phyloP scores from a whole-genome alignment of 2,329 filamentous ascomycete genomes.

The Setomelanomma holmii region DNA sequence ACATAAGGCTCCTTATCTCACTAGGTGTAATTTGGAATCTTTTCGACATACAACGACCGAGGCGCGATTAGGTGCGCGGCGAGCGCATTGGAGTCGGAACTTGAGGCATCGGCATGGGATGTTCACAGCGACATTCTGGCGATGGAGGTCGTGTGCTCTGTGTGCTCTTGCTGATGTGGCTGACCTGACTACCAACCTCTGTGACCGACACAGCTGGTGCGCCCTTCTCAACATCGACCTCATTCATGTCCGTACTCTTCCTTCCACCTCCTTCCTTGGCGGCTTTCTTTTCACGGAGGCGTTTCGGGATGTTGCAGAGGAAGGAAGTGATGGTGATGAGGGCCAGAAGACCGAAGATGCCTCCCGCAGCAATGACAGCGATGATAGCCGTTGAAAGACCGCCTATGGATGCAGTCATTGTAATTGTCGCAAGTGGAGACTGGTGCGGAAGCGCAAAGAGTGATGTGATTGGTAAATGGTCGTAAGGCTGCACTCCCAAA shows the following conservation, averaged over 20 bases:
- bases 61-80: not conserved
- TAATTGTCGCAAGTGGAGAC: not conserved
- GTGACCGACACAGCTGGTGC: slow-evolving; percentile 8
- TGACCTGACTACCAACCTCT: slow-evolving; percentile 7
- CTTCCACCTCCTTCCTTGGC: slow-evolving; percentile 8
- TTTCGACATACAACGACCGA: no score
- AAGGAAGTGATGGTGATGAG: slow-evolving; percentile 14
- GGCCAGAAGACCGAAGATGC: slow-evolving; percentile 13
- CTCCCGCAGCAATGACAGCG: slow-evolving; percentile 15
- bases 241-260: slow-evolving; percentile 4
- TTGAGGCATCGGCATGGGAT: slow-evolving; percentile 2
- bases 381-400: slow-evolving; percentile 15
- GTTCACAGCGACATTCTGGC: slow-evolving; percentile 11
- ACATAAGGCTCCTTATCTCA: no score
- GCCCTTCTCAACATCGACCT: slow-evolving; percentile 11
- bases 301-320: slow-evolving; percentile 18
- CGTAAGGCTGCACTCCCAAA: not conserved
- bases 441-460: slow-evolving; percentile 1
- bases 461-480: not conserved
- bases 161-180: slow-evolving; percentile 9
- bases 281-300: slow-evolving; percentile 9
- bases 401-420: slow-evolving; percentile 7
- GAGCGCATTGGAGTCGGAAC: not conserved
- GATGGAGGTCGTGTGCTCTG: slow-evolving; percentile 9
- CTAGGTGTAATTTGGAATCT: no score